Evolutionary conservation across 192 early-diverging fungal species (phyloP), one percentile per base, ranked within the genome.

Genomic region (Backusella liffmaniae): DNA sequence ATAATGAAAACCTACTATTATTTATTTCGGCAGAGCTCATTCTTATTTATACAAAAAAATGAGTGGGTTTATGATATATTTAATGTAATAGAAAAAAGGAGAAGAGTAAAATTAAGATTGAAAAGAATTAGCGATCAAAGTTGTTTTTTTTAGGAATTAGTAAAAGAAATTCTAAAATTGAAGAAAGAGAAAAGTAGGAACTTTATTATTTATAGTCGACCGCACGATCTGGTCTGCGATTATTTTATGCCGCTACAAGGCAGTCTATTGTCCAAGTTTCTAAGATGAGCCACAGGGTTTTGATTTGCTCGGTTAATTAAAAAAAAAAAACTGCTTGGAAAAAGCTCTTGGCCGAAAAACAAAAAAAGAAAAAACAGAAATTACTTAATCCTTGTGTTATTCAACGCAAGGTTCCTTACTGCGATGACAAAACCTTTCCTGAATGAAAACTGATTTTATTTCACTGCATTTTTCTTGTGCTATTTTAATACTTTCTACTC

Each of bases 241-340:
- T 15, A 34, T 34, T 46, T 71, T 71, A 71, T 71, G 70, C 70
- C 36, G 70, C 70, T 30, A 30, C 12, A 30, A 16, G 29, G 39
- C 42, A 39, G 23, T 13, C 26, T 26, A 71, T 71, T 71, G 70
- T 49, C 16, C 30, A 71, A 26, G 70, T 71, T 71, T 71, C 70
- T 49, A 49, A 71, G 39, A 71, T 62, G 56, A 62, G 56, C 56
- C 56, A 62, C 56, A 26, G 4, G 29, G 26, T 23, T 62, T 62
- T 62, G 56, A 26, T 62, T 62, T 62, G 56, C 56, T 62, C 56
- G 56, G 56, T 2, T 62, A 29, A 62, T 62, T 62, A 26, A 62
- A 62, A 29, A 62, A 62, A 29, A 62, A 29, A n/a, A 9, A 39
- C 37, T 29, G 3, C 3, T 62, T 62, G 56, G 56, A 62, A 62